Conservation (phyloP, 1,284 basidiomycete species). For the Malassezia furfur region DNA sequence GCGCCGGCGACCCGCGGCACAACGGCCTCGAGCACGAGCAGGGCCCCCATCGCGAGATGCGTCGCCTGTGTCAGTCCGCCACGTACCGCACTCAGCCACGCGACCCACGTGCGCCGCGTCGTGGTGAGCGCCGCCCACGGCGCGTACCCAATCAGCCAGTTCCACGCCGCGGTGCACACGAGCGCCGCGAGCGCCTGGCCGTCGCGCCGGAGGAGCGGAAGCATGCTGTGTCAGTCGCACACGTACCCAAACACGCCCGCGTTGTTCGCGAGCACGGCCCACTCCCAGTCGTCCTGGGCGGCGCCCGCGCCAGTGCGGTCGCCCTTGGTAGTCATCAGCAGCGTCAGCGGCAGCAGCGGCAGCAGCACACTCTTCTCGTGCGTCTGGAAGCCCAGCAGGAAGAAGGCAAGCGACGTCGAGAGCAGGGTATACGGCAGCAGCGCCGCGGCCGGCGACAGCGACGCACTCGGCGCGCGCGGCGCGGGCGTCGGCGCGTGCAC, state of each 20-base stretch:
- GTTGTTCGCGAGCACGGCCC: conserved; percentile 71
- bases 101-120: conserved; percentile 3
- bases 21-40: conserved; percentile 62
- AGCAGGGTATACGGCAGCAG: conserved; percentile 44
- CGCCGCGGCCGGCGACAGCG: conserved; percentile 55
- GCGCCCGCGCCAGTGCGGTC: conserved; percentile 51
- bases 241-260: conserved; percentile 60
- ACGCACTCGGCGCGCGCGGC: conserved; percentile 50
- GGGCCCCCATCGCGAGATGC: conserved; percentile 53
- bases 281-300: conserved; percentile 57
- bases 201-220: conserved; percentile 72
- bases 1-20: conserved; percentile 39
- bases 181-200: conserved; percentile 67
- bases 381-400: conserved; percentile 88
- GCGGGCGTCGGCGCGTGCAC: background rate
- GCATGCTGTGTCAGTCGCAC: conserved; percentile 54
- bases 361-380: conserved; percentile 89
- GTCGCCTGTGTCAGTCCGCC: background rate
- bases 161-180: conserved; percentile 64
- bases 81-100: conserved; percentile 11
- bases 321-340: conserved; percentile 60
- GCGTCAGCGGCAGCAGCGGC: conserved; percentile 70
- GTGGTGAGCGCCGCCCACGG: conserved; percentile 26
- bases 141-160: conserved; percentile 64
- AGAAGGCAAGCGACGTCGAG: conserved; percentile 62